Base-by-base conservation (phyloP, 768 basidiomycete species). In the Agaricus sinodeliciosus region DNA sequence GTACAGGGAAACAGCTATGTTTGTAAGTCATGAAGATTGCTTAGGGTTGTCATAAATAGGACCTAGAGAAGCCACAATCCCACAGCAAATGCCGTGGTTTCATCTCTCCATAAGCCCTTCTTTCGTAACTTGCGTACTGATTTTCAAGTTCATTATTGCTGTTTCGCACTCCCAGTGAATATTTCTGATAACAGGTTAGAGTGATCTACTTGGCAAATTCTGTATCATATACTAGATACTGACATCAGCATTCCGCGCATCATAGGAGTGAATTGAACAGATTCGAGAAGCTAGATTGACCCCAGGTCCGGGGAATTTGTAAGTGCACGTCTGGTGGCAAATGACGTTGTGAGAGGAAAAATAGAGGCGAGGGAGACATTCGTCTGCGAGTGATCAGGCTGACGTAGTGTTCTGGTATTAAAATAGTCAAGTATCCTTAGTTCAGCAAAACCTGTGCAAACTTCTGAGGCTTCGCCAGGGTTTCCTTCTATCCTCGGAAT, bases 301-400 rank as follows among this genome's bases (percentile, higher is more conserved):
- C 42, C n/a, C 48, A 40, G 16, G 5, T 16, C 8, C 26, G 35
- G 16, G 39, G 22, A 31, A 27, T 27, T 36, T 25, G 39, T 35
- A 26, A 26, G 41, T n/a, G 22, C 22, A 3, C 22, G 22, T 22
- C 22, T 22, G 22, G 31, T 31, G 49, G 7, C 11, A 6, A 31
- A 42, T 50, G 49, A 50, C 40, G 49, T 43, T 16, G 26, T 26
- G 49, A 50, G 49, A 50, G 22, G 41, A 50, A 31, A 42, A 31
- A 42, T 43, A 42, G 41, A 42, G 27, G 35, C 18, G 31, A 4
- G 9, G 48, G 22, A 42, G 28, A 40, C 31, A 43, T 39, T 27
- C 13, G 18, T 39, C 37, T 37, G 36, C 48, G 15, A 7, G 35
- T 28, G 36, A 48, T 48, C 36, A 13, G 22, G 18, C 41, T 49